Evolutionary conservation across 2,329 filamentous ascomycete species (phyloP), one percentile per base, ranked within the genome.

Genomic region (Ophiocordyceps camponoti-rufipedis): DNA sequence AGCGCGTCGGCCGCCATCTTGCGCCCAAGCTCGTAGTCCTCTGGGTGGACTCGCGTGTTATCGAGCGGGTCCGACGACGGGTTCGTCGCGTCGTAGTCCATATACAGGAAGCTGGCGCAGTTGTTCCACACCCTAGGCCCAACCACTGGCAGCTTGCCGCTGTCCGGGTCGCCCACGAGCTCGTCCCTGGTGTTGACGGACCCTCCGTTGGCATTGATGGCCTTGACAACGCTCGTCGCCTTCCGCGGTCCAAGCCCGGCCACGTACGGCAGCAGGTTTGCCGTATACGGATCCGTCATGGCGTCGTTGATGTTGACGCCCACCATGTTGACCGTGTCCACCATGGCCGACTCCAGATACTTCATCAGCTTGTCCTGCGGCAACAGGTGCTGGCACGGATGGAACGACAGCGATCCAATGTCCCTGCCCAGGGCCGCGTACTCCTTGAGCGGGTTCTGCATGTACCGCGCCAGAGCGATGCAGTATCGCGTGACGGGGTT

Each of bases 1-100:
- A 98, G 70, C 14, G 91, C 91, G 68, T 98, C 91, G 4, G 91
- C 91, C 18, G 91, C 91, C 82, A 98, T 96, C 66, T 98, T 98
- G 54, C 89, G 85, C 43, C 87, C 91, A 49, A 98, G 80, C 54
- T 98, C 91, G 62, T 98, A 98, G 59, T 98, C 91, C 67, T 98
- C 91, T 1, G 91, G 91, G 57, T 98, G 91, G 16, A 98, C 87
- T 67, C 91, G 84, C 42, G 91, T 98, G 58, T 91, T 94, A 63
- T 98, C 91, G 28, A 98, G 72, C 48, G 93, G 94, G 58, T 98
- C 91, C 1, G 88, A 85, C 13, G 83, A 74, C 2, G 80, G 74
- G 54, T 85, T 86, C 13, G 80, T 78, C n/a, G 78, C 72, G 52
- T 95, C 88, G 56, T 86, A 95, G 45, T 84, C 80, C 48, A 98